Evolutionary conservation across 345 rosid genomes (phyloP), one percentile per base, ranked within the genome.

Genomic region (Lumnitzera racemosa): DNA sequence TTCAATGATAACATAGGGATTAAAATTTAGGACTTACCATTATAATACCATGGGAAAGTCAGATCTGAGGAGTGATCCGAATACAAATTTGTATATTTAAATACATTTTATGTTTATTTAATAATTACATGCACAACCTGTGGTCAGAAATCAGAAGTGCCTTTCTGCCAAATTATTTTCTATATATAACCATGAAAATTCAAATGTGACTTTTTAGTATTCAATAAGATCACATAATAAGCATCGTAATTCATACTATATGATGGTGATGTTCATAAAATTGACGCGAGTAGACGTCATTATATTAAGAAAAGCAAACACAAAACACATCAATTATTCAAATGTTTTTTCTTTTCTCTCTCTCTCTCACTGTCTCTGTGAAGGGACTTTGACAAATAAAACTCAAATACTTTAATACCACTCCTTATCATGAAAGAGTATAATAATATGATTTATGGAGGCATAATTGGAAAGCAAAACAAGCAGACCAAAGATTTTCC

Each of bases 391-490:
- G 83, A 68, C 74, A 68, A 64, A 76, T 68, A 48, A 63, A 67
- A 74, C 46, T 59, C 63, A 68, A 20, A 77, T 15, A 72, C 80
- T 72, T 80, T 68, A 46, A 59, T 65, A 36, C 63, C 69, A 77
- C 82, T 74, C 78, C 72, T 80, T 68, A 74, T 78, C 53, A 78
- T 78, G 43, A 51, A 43, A 70, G 61, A 11, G 61, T 62, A 68
- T 73, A 61, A 68, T 73, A 61, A 56, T 67, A 68, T 62, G 66
- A 69, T 60, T 47, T 68, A 50, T 27, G 57, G 9, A 36, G 71
- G 47, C 47, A 70, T 73, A 58, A 73, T 67, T 70, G 63, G 46
- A 15, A 20, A 20, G 41, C 67, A 69, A 68, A 62, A 64, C 64
- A 61, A 4, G 43, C 43, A 36, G 64, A 64, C 31, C 65, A 65